Evolutionary conservation across 768 basidiomycete genomes (phyloP), one percentile per base, ranked within the genome.

Genomic region (Plicaturopsis crispa): DNA sequence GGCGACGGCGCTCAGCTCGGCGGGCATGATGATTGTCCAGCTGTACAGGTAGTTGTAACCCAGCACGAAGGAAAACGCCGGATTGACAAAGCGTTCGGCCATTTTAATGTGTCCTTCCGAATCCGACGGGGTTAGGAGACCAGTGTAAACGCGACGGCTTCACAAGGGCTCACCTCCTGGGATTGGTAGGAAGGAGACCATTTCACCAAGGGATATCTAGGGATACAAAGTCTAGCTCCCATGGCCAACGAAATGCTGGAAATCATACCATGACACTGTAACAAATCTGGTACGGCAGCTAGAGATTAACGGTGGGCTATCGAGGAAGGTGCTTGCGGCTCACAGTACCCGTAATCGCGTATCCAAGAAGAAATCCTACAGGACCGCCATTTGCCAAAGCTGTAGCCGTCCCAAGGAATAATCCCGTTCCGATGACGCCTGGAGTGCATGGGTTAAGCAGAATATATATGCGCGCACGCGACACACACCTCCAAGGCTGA

Each of bases 1-100:
- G 8, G 76, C 67, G 0, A 69, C 65, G 0, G 75, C 75, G 23
- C 67, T 63, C 3, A 75, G 47, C 41, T 76, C 75, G 5, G 71
- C 70, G 45, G 13, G 20, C 14, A 65, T 46, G 33, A 55, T 49
- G 22, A 43, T 41, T 3, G 51, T 47, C 62, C 63, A 67, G 28
- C 52, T 52, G 36, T 66, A 66, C 62, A 61, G 65, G 40, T 66
- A 65, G 35, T 64, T 60, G 61, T 61, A 66, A 3, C 62, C 65
- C 33, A 65, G 57, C 1, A 71, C 56, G 43, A 73, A 69, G 2
- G 68, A 62, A 44, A 57, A 61, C 3, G 67, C 65, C 1, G 62
- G 66, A 36, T 72, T 64, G 14, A 72, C 62, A 20, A 72, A 72
- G 4, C 71, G 62, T 38, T 70, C 70, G 0, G 70, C 66, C 7